Conservation (phyloP, 2,329 filamentous ascomycete genomes). For the Cladosporium cucumerinum region DNA sequence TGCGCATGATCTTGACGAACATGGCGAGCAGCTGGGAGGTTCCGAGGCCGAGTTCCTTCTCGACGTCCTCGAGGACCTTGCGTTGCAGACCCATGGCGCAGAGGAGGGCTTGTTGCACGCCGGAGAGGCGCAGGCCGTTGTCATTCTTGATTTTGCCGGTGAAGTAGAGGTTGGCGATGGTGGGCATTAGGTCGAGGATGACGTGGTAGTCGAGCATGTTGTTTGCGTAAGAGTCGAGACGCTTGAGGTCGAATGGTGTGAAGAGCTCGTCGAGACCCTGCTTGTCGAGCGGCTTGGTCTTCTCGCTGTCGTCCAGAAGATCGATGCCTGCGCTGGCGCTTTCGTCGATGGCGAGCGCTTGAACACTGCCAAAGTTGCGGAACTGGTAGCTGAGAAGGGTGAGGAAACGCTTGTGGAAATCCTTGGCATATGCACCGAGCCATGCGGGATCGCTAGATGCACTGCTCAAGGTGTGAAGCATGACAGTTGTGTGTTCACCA, state of each 20-base stretch:
- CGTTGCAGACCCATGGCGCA: slow-evolving; percentile 88
- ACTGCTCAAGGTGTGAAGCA: slow-evolving; percentile 74
- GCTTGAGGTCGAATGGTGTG: slow-evolving; percentile 91
- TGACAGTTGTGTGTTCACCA: slow-evolving; percentile 95
- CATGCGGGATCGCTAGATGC: slow-evolving; percentile 68
- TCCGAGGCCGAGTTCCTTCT: slow-evolving; percentile 71
- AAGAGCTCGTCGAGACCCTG: slow-evolving; percentile 71
- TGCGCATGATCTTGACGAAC: slow-evolving; percentile 94
- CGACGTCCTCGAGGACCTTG: slow-evolving; percentile 77
- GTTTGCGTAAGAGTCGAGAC: slow-evolving; percentile 90
- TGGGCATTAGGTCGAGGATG: slow-evolving; percentile 86
- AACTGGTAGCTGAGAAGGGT: slow-evolving; percentile 90
- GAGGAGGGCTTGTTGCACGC: slow-evolving; percentile 82
- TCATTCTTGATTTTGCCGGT: slow-evolving; percentile 59
- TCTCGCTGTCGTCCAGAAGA: slow-evolving; percentile 52
- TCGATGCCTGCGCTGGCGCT: slow-evolving; percentile 72
- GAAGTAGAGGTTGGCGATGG: slow-evolving; percentile 81
- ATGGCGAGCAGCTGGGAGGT: slow-evolving; percentile 83
- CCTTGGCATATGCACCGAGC: slow-evolving; percentile 85
- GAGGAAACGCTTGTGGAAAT: slow-evolving; percentile 94
- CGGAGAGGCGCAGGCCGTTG: slow-evolving; percentile 62
- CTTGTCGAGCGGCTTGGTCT: slow-evolving; percentile 62
- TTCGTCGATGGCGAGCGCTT: slow-evolving; percentile 84
- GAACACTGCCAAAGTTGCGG: slow-evolving; percentile 70
- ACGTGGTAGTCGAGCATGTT: slow-evolving; percentile 98